These are phyloP conservation scores for Cyberlindnera saturnus DNA, from an alignment of 805 yeast genomes.

Conservation along the genomic window DNA sequence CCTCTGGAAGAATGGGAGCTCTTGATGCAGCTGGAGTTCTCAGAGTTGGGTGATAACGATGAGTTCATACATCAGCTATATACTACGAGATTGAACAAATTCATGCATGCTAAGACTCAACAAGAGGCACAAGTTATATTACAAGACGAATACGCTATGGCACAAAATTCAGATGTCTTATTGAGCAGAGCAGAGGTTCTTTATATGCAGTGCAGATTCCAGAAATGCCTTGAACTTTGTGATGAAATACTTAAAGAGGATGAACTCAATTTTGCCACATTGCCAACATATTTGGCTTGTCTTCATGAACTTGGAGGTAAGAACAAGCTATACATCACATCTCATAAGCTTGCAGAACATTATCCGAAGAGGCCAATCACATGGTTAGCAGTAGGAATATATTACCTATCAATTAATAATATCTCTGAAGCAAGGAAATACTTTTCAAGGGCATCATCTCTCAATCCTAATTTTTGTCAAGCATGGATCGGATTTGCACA, in stretches of 20 bases:
- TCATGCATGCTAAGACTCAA: conserved; percentile 49
- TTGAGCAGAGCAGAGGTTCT: conserved; percentile 62
- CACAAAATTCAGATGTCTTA: conserved; percentile 63
- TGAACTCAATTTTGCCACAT: conserved; percentile 59
- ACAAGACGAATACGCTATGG: conserved; percentile 65
- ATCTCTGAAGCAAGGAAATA: conserved; percentile 78
- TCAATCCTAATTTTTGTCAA: conserved; percentile 85
- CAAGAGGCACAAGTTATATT: conserved; percentile 63
- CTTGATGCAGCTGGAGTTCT: conserved; percentile 55
- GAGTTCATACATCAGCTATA: conserved; percentile 76
- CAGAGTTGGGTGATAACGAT: conserved; percentile 70
- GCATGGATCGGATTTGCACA: conserved; percentile 99
- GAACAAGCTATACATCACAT: conserved; percentile 69
- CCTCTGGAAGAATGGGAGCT: conserved; percentile 88
- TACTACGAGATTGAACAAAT: conserved; percentile 69
- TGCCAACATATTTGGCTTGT: conserved; percentile 80
- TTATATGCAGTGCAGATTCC: conserved; percentile 73
- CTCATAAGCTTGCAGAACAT: conserved; percentile 81
- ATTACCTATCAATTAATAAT: conserved; percentile 70
- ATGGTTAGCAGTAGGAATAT: conserved; percentile 90
- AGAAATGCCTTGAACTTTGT: conserved; percentile 69
- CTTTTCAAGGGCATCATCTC: conserved; percentile 82
- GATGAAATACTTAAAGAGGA: conserved; percentile 51
- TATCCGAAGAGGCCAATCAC: conserved; percentile 79
- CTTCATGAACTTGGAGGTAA: conserved; percentile 79